Base-by-base conservation (phyloP, 495 filamentous ascomycete genomes). In the Podospora conica region DNA sequence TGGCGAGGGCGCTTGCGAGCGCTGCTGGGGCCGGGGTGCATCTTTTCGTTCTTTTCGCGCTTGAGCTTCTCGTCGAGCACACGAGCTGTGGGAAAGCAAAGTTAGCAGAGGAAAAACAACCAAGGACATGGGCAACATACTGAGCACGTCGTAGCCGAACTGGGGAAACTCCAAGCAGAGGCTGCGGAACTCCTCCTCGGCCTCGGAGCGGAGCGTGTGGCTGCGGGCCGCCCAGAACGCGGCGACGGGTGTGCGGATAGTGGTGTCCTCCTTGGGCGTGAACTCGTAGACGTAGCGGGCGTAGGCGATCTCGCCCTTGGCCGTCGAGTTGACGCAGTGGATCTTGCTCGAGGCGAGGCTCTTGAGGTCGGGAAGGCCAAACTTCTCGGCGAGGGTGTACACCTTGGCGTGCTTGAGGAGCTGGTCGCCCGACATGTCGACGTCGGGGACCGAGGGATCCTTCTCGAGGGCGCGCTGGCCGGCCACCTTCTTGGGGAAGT, bases 61-160 rank as follows among this genome's bases (percentile, higher is more conserved):
- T 84, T 85, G 79, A 84, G 80, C 75, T 85, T 85, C 66, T 85
- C 83, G 77, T 85, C 82, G 72, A 85, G 73, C 29, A 85, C 82
- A 66, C 83, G 83, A 55, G 83, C 82, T 85, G 68, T 55, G 11
- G 22, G 11, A 53, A 15, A 57, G 27, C 55, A n/a, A 27, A 3
- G 65, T 66, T 69, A 65, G 65, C 61, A 18, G 2, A 53, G 3
- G 5, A 3, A 25, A 27, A 23, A 9, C 53, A 18, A 21, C 9
- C 33, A 6, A 7, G n/a, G 12, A 15, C 9, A 66, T 11, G 21
- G 55, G 55, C 33, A 62, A 79, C 81, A 65, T 79, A 84, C 83
- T 84, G 24, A 97, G 82, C n/a, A 98, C 90, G 77, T 98, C 94
- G 77, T 90, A 96, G 33, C 87, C 87, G 67, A 98, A 97, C 71